Evolutionary conservation across 1,139 yeast species (phyloP).

Genomic region (Insectozyma bohioensis): DNA sequence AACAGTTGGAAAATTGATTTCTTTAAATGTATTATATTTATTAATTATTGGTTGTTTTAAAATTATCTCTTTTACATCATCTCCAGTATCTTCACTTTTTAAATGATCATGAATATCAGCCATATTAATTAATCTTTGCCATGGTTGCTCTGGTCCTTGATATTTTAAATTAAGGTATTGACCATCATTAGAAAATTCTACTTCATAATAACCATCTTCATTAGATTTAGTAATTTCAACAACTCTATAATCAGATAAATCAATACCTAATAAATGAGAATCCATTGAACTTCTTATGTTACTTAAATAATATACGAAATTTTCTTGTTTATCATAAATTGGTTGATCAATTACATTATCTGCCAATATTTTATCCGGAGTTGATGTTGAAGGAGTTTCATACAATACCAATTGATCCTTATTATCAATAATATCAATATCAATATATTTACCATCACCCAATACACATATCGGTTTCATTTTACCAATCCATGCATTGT

Average conservation of each 20-base stretch:
- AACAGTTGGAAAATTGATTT: slow-evolving; percentile 61
- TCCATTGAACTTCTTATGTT: slow-evolving; percentile 45
- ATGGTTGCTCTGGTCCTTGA: slow-evolving; percentile 66
- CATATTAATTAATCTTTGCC: slow-evolving; percentile 57
- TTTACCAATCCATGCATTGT: slow-evolving; percentile 58
- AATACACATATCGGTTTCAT: slow-evolving; percentile 33
- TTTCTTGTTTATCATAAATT: slow-evolving; percentile 52
- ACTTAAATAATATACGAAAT: slow-evolving; percentile 61
- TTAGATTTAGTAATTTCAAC: slow-evolving; percentile 22
- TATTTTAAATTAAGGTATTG: slow-evolving; percentile 55
- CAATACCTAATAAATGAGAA: slow-evolving; percentile 29
- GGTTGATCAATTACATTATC: slow-evolving; percentile 42
- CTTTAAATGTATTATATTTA: slow-evolving; percentile 28
- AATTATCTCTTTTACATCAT: slow-evolving; percentile 17
- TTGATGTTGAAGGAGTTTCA: slow-evolving; percentile 44
- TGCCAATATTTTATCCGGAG: slow-evolving; percentile 30
- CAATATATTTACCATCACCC: slow-evolving; percentile 61
- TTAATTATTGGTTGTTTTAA: slow-evolving; percentile 29
- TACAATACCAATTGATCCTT: slow-evolving; percentile 75
- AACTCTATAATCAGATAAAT: slow-evolving; percentile 16
- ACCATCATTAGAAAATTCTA: slow-evolving; percentile 53
- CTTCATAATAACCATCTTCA: slow-evolving; percentile 30
- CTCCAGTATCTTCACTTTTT: slow-evolving; percentile 1
- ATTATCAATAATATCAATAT: slow-evolving; percentile 58
- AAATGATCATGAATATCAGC: slow-evolving; percentile 16